A percentile compares a stretch with the other conserved stretches of the same genome.
Conservation (phyloP, 352 stramenopile species). For the Pythium volutum region DNA sequence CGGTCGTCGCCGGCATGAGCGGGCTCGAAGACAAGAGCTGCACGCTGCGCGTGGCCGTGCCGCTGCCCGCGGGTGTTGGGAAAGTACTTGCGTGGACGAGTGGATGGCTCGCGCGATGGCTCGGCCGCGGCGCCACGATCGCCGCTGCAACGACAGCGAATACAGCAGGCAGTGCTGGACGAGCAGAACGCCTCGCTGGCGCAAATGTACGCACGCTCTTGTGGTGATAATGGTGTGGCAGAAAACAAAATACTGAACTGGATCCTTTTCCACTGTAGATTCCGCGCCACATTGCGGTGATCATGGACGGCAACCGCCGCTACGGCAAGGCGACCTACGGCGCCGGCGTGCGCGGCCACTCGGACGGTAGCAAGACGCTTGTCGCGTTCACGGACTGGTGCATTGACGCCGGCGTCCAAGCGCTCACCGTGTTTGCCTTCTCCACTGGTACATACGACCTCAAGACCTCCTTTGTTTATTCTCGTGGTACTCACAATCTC, state of each 20-base stretch:
- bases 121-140: slow-evolving; percentile 6
- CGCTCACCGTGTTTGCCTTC: slow-evolving; percentile 95
- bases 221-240: background rate
- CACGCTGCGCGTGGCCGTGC: slow-evolving; percentile 25
- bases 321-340: slow-evolving; percentile 89
- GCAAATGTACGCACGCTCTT: slow-evolving; percentile 14
- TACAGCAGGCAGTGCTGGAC: background rate
- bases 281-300: slow-evolving; percentile 91
- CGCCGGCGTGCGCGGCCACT: slow-evolving; percentile 85
- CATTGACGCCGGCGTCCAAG: slow-evolving; percentile 85
- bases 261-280: slow-evolving; percentile 29
- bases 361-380: slow-evolving; percentile 94
- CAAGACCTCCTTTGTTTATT: background rate
- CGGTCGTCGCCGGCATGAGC: slow-evolving; percentile 52
- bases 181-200: slow-evolving; percentile 7
- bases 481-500: background rate
- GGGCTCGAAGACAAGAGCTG: slow-evolving; percentile 45
- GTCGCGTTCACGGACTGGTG: slow-evolving; percentile 97
- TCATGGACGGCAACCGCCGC: slow-evolving; percentile 96
- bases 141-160: background rate
- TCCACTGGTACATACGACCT: slow-evolving; percentile 67
- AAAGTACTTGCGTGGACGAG: slow-evolving; percentile 1
- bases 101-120: background rate
- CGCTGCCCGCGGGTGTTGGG: slow-evolving; percentile 18
- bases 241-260: background rate